Evolutionary conservation across 768 basidiomycete species (phyloP), one percentile per base, ranked within the genome.

Genomic region (Boletales sp.): DNA sequence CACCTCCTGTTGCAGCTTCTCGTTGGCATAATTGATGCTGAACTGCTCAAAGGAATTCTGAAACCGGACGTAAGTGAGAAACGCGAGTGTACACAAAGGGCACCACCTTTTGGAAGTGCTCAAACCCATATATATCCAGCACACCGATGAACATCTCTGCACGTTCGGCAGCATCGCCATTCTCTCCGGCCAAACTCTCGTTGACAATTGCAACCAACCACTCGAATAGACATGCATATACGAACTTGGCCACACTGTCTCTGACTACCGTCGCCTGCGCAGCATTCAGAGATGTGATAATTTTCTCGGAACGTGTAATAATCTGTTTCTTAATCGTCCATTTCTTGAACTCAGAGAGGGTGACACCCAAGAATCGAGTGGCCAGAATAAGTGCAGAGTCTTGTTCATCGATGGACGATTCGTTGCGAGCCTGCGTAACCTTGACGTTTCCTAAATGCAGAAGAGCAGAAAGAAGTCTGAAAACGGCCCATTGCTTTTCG

Each of bases 61-160:
- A 36, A 37, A 45, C n/a, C 2, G 27, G 12, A 31, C 17, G 51
- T 59, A 31, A 62, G 53, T 34, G 29, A 9, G 7, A 32, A 49
- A 37, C 13, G 38, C 8, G 24, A 30, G 21, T 29, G 29, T 18
- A 42, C 19, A 21, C 3, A 43, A 39, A 15, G 34, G 27, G 13
- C 40, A 62, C 37, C 47, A 86, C 88, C 83, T 94, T 95, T 70
- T 95, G 90, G 74, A 95, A 97, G 66, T 95, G 94, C 68, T 97
- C 94, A 58, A 94, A 94, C 34, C 93, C 94, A 65, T 95, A 95
- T 60, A 97, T 97, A 81, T 97, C 97, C 65, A 99, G 73, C 14
- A 99, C 97, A 59, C 97, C 97, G 55, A 99, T 99, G 70, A 99
- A 99, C 87, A 94, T 97, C 69, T 95, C 93, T 19, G 94, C 94